phyloP scores from a whole-genome alignment of 2,329 filamentous ascomycete species.

The Cadophora sp. region DNA sequence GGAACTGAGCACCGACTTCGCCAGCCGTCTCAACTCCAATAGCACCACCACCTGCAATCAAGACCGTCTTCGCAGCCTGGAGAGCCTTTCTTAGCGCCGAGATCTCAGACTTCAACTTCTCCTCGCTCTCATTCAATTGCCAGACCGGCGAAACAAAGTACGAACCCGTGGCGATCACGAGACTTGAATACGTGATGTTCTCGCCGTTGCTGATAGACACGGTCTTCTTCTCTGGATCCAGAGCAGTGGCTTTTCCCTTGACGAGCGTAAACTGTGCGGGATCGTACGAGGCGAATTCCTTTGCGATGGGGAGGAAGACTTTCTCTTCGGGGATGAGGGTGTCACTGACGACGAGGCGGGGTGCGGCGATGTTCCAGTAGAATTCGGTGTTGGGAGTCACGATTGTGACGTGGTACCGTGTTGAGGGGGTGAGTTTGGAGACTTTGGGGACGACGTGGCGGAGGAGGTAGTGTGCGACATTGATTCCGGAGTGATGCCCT shows the following conservation, averaged over 20 bases:
- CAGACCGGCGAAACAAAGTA: slow-evolving; percentile 51
- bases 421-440: slow-evolving; percentile 8
- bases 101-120: slow-evolving; percentile 28
- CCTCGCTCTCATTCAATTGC: slow-evolving; percentile 52
- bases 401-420: slow-evolving; percentile 58
- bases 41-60: slow-evolving; percentile 42
- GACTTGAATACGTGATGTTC: slow-evolving; percentile 52
- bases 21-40: slow-evolving; percentile 44
- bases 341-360: slow-evolving; percentile 57
- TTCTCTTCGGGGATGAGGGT: slow-evolving; percentile 54
- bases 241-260: slow-evolving; percentile 53
- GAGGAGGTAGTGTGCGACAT: slow-evolving; percentile 57
- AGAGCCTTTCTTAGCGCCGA: slow-evolving; percentile 45
- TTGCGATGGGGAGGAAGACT: slow-evolving; percentile 55
- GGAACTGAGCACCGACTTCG: slow-evolving; percentile 39
- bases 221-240: slow-evolving; percentile 51
- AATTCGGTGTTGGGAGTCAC: slow-evolving; percentile 59
- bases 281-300: slow-evolving; percentile 57
- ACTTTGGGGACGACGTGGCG: slow-evolving; percentile 54
- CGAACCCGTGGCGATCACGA: slow-evolving; percentile 60
- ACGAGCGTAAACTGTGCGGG: slow-evolving; percentile 56
- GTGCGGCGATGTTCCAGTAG: slow-evolving; percentile 60
- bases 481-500: slow-evolving; percentile 57
- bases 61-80: slow-evolving; percentile 35
- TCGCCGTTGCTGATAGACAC: slow-evolving; percentile 47